Base-by-base conservation (phyloP, 2,329 filamentous ascomycete genomes). In the Malbranchea zuffiana region DNA sequence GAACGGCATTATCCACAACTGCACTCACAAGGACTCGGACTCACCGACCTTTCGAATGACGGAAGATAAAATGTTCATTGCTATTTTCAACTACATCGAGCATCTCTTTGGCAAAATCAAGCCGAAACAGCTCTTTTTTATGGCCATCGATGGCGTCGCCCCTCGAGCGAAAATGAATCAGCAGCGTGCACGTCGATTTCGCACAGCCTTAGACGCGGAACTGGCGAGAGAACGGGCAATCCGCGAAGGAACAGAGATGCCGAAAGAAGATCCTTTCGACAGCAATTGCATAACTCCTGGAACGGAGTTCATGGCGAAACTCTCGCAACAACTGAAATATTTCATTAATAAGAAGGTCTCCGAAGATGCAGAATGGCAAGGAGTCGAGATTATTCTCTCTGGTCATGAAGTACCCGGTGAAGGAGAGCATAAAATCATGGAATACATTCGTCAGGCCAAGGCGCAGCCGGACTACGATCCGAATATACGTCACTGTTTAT, bases 1-100 rank as follows among this genome's bases (percentile, higher is more conserved):
- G 90, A 98, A 98, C 63, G 90, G 90, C 49, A 98, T 98, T 60
- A 98, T 98, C 54, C 88, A 98, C 64, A 98, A 98, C 62, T 98
- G 90, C 62, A 98, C 90, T 39, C 90, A 98, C 66, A 94, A 90
- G 55, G 88, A 98, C 63, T 80, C 84, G 16, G 87, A 92, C 55
- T 87, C 88, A 56, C 78, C 86, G 3, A 85, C 84, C 1, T 92
- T 92, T 54, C 85, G 90, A 38, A 79, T 96, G 63, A 88, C 81
- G 40, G 92, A 98, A 60, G 88, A 98, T 60, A 84, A 95, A 62
- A 98, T 98, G 90, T 98, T 98, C 57, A 95, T 98, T 50, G 82
- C 86, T 41, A 98, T 98, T 53, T 98, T 98, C 75, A 96, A 96
- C 65, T 98, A 98, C 61, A 98, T 98, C 48, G 90, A 98, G 62